phyloP scores from a whole-genome alignment of 306 rosid species.

The Fragaria ananassa region DNA sequence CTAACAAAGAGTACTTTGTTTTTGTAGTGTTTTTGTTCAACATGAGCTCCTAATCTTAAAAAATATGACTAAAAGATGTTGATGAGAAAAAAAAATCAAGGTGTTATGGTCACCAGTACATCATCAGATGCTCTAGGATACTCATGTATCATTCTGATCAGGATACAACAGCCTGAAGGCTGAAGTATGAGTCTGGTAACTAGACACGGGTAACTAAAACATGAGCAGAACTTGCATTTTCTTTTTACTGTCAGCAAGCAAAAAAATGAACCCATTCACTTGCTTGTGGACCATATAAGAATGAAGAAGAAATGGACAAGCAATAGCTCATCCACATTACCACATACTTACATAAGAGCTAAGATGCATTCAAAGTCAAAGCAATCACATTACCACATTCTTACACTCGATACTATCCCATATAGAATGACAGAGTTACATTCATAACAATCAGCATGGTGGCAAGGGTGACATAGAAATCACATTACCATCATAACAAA shows the following conservation, averaged over 20 bases:
- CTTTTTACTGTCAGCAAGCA: neutral
- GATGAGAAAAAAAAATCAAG: neutral
- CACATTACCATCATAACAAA: conserved; percentile 15
- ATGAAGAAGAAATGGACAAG: neutral
- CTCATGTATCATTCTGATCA: neutral
- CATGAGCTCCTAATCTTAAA: neutral
- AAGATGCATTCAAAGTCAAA: neutral
- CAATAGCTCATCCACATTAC: neutral
- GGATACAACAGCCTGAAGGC: neutral
- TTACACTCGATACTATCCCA: neutral
- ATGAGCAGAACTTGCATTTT: neutral
- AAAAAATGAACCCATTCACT: too few species aligned
- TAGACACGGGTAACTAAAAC: neutral
- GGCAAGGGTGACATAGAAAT: neutral
- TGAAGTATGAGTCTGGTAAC: neutral
- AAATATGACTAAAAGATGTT: too few species aligned
- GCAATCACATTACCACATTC: neutral
- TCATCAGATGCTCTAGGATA: neutral
- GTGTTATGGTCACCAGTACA: neutral
- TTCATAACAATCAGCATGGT: neutral
- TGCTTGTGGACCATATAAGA: neutral
- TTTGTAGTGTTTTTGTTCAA: neutral
- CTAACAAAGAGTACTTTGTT: neutral
- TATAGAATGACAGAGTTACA: conserved; percentile 13
- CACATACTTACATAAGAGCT: neutral